phyloP scores from a whole-genome alignment of 768 basidiomycete genomes.

The Boletus sensibilis region DNA sequence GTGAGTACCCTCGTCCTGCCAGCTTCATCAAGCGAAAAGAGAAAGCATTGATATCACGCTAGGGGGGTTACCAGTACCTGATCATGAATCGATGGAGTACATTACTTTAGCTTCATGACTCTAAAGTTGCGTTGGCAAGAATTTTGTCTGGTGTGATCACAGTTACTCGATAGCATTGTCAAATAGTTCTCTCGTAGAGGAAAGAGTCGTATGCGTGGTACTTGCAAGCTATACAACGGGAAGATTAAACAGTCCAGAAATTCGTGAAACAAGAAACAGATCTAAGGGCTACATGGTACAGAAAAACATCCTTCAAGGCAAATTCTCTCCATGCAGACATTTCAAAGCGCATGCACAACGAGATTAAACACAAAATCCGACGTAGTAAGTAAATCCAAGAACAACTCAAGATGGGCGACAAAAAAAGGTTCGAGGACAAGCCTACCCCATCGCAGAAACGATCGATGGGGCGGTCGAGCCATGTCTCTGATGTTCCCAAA shows the following conservation, averaged over 20 bases:
- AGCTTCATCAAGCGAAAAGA: neutral
- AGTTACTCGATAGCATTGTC: neutral
- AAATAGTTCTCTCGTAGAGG: neutral
- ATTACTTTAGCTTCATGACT: neutral
- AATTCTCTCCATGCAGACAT: neutral
- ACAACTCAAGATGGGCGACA: slow-evolving; percentile 10
- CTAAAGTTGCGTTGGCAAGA: neutral
- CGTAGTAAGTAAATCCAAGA: slow-evolving; percentile 8
- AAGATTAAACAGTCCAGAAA: neutral
- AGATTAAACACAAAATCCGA: neutral
- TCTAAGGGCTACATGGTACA: slow-evolving; percentile 9
- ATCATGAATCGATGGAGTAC: neutral
- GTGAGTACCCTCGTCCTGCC: neutral
- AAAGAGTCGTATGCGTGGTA: neutral
- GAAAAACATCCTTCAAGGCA: neutral
- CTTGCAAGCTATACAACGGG: neutral
- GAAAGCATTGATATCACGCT: neutral
- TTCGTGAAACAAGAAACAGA: neutral
- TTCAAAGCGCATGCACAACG: neutral
- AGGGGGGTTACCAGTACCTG: neutral
- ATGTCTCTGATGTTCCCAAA: slow-evolving; percentile 74
- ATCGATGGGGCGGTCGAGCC: slow-evolving; percentile 45
- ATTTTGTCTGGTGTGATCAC: neutral
- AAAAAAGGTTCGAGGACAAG: neutral
- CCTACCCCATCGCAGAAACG: slow-evolving; percentile 40